Percentiles rank a stretch among this genome's conserved stretches.
Evolutionary conservation across 371 early-diverging fungal species (phyloP).

Genomic region (Mucor racemosus): DNA sequence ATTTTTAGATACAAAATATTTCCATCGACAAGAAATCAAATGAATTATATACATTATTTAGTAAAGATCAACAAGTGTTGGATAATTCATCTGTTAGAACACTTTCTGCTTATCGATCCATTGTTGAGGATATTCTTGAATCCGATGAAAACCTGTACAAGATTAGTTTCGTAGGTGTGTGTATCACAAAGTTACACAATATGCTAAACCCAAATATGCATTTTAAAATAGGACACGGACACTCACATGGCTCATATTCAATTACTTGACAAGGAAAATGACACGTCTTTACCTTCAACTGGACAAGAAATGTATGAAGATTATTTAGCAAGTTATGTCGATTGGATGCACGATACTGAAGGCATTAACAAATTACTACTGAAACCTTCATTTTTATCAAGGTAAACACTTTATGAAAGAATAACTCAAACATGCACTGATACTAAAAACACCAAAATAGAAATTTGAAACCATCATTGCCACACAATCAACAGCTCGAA

Average conservation of each 20-base stretch:
- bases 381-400: slow-evolving; percentile 66
- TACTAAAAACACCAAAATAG: slow-evolving; percentile 1
- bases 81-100: not conserved
- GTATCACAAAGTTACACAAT: not conserved
- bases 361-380: slow-evolving; percentile 54
- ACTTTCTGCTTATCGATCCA: slow-evolving; percentile 72
- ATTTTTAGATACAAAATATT: slow-evolving; percentile 1
- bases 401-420: slow-evolving; percentile 31
- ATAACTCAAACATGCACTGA: not conserved
- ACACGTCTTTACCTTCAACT: not conserved
- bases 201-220: not conserved
- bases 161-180: slow-evolving; percentile 76
- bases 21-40: slow-evolving; percentile 16
- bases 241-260: slow-evolving; percentile 77
- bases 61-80: not conserved
- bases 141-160: slow-evolving; percentile 86
- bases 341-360: slow-evolving; percentile 67
- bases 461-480: slow-evolving; percentile 25
- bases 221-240: slow-evolving; percentile 51
- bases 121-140: slow-evolving; percentile 71
- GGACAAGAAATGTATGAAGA: slow-evolving; percentile 80
- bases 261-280: slow-evolving; percentile 68
- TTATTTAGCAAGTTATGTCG: slow-evolving; percentile 86
- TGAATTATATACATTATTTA: slow-evolving; percentile 12
- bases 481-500: slow-evolving; percentile 28